phyloP scores from a whole-genome alignment of 139 green algal species.

The Deuterostichococcus epilithicus region DNA sequence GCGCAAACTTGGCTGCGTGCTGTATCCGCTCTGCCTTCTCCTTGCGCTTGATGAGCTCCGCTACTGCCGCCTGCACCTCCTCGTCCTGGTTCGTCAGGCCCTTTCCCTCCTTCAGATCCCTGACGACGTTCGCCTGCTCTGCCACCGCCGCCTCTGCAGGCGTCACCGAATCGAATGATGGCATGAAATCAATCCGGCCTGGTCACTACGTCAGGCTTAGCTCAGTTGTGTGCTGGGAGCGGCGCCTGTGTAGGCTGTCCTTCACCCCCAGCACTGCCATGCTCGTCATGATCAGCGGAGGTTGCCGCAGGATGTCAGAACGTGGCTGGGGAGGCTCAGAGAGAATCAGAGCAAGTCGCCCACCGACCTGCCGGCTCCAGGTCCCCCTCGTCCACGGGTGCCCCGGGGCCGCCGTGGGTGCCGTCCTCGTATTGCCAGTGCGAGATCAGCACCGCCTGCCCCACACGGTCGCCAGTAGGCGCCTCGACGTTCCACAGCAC shows the following conservation, averaged over 20 bases:
- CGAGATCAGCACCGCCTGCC: conserved; percentile 20
- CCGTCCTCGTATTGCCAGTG: conserved; percentile 31
- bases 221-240: no score
- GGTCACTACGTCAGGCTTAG: no score
- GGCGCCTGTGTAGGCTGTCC: no score
- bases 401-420: conserved; percentile 13
- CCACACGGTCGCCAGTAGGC: conserved; percentile 12
- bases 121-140: neutral
- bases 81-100: neutral
- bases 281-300: no score
- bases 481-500: conserved; percentile 15
- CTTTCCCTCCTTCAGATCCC: neutral
- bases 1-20: neutral
- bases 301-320: no score
- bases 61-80: neutral
- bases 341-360: no score
- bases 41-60: neutral
- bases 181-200: no score
- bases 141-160: neutral
- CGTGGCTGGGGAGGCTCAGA: no score
- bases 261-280: no score
- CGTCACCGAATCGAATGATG: neutral
- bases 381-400: neutral
- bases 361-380: neutral
- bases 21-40: neutral